Evolutionary conservation across 1,139 yeast species (phyloP).

Genomic region (Yamadazyma siamensis): DNA sequence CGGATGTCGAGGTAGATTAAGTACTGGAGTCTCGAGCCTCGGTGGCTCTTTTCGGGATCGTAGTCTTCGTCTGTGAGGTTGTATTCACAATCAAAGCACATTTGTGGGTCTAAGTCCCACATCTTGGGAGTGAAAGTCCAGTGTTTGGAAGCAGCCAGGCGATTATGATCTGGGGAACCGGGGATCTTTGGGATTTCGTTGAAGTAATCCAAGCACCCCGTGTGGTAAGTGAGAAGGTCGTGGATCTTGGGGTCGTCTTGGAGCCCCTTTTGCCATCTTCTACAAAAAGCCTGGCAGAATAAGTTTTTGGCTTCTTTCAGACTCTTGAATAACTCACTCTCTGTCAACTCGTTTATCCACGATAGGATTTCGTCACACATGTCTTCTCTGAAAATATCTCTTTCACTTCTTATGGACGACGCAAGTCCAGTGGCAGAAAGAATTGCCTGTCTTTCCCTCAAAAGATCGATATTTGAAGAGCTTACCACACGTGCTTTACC

Average conservation of each 20-base stretch:
- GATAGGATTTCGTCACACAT: slow-evolving; percentile 69
- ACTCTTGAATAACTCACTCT: slow-evolving; percentile 52
- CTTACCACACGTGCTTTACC: slow-evolving; percentile 72
- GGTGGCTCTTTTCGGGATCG: slow-evolving; percentile 27
- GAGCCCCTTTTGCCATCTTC: slow-evolving; percentile 55
- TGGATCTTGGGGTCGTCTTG: slow-evolving; percentile 11
- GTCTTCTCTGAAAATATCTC: slow-evolving; percentile 78
- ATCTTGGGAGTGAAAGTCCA: slow-evolving; percentile 37
- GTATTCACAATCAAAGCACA: slow-evolving; percentile 47
- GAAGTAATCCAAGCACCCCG: slow-evolving; percentile 30
- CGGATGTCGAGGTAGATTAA: slow-evolving; percentile 67
- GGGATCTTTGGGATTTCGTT: slow-evolving; percentile 35
- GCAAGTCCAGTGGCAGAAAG: slow-evolving; percentile 62
- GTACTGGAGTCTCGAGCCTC: slow-evolving; percentile 77
- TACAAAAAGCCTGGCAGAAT: slow-evolving; percentile 52
- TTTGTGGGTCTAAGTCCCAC: slow-evolving; percentile 41
- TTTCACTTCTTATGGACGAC: slow-evolving; percentile 60
- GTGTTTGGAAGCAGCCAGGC: slow-evolving; percentile 17
- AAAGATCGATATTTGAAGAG: slow-evolving; percentile 47
- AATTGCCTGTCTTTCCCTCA: slow-evolving; percentile 52
- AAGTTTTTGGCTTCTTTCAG: slow-evolving; percentile 47
- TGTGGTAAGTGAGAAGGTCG: slow-evolving; percentile 18
- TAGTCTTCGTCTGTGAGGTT: slow-evolving; percentile 29
- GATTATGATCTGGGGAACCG: slow-evolving; percentile 7
- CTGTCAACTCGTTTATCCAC: slow-evolving; percentile 64